Evolutionary conservation across 1,284 basidiomycete genomes (phyloP).

Genomic region (Sporisorium iseilematis-ciliati): DNA sequence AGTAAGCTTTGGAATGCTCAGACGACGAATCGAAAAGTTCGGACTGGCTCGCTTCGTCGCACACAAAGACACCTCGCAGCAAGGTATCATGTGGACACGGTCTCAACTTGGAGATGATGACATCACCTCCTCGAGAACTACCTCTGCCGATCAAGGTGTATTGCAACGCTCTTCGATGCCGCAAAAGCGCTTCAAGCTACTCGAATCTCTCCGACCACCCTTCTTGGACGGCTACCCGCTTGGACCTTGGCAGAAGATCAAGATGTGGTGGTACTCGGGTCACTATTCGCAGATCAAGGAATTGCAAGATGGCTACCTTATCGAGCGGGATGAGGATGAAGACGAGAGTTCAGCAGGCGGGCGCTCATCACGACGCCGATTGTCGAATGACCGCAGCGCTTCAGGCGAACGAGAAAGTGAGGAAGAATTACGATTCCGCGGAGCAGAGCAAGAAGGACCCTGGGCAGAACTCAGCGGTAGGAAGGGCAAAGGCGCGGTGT

Average conservation of each 20-base stretch:
- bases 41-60: constrained; percentile 66
- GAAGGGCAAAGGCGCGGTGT: constrained; percentile 41
- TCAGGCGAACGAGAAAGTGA: not conserved
- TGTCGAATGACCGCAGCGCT: not conserved
- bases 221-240: constrained; percentile 67
- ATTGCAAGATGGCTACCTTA: constrained; percentile 48
- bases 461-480: constrained; percentile 46
- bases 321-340: constrained; percentile 46
- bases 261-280: constrained; percentile 56
- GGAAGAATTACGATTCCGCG: constrained; percentile 31
- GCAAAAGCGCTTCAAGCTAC: constrained; percentile 50
- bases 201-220: constrained; percentile 65
- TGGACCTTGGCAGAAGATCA: constrained; percentile 58
- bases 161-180: constrained; percentile 36
- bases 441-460: constrained; percentile 39
- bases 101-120: constrained; percentile 17
- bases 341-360: constrained; percentile 12
- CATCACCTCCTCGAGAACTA: not conserved
- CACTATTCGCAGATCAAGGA: constrained; percentile 51
- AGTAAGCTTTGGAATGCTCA: constrained; percentile 57
- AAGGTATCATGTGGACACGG: constrained; percentile 59
- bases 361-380: not conserved
- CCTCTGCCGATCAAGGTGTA: constrained; percentile 17
- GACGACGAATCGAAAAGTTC: constrained; percentile 67
- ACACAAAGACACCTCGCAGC: constrained; percentile 64